A percentile compares a stretch with the other conserved stretches of the same genome.
These are phyloP conservation scores for Amanita polypyramis DNA, from an alignment of 768 basidiomycete genomes.

Conservation along the genomic window DNA sequence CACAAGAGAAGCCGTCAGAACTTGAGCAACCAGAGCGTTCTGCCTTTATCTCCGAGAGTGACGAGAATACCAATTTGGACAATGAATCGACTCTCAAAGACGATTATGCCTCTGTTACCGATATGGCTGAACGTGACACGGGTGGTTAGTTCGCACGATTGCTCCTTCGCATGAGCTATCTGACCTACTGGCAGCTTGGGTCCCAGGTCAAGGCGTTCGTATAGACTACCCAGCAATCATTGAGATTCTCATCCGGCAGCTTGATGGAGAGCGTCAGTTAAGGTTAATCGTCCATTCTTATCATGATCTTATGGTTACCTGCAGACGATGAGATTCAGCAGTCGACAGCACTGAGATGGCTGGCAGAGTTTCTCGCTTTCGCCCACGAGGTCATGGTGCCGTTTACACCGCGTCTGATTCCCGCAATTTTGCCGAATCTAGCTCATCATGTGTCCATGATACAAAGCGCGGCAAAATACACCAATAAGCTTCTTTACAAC, in stretches of 20 bases:
- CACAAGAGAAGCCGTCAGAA: slow-evolving; percentile 47
- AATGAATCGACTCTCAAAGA: slow-evolving; percentile 31
- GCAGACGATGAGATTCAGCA: slow-evolving; percentile 93
- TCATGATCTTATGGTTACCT: slow-evolving; percentile 4
- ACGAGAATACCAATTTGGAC: slow-evolving; percentile 28
- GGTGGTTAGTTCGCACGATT: slow-evolving; percentile 39
- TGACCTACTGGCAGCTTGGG: slow-evolving; percentile 47
- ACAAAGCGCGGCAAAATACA: slow-evolving; percentile 74
- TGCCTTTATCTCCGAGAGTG: slow-evolving; percentile 44
- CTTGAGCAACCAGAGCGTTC: slow-evolving; percentile 44
- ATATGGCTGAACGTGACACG: slow-evolving; percentile 46
- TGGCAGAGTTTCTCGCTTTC: slow-evolving; percentile 82
- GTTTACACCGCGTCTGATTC: slow-evolving; percentile 88
- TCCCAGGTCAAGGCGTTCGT: slow-evolving; percentile 87
- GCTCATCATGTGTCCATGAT: slow-evolving; percentile 88
- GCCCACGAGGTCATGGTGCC: slow-evolving; percentile 89
- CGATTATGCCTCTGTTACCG: slow-evolving; percentile 28
- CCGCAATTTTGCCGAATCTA: slow-evolving; percentile 88
- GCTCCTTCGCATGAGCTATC: slow-evolving; percentile 9
- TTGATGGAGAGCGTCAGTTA: slow-evolving; percentile 71
- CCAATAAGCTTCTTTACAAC: slow-evolving; percentile 74
- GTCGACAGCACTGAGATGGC: slow-evolving; percentile 88
- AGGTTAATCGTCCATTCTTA: slow-evolving; percentile 2
- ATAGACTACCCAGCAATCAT: slow-evolving; percentile 90
- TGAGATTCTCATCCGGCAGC: slow-evolving; percentile 83